Evolutionary conservation across 2,329 filamentous ascomycete species (phyloP).

Genomic region (Epichloe elymi): DNA sequence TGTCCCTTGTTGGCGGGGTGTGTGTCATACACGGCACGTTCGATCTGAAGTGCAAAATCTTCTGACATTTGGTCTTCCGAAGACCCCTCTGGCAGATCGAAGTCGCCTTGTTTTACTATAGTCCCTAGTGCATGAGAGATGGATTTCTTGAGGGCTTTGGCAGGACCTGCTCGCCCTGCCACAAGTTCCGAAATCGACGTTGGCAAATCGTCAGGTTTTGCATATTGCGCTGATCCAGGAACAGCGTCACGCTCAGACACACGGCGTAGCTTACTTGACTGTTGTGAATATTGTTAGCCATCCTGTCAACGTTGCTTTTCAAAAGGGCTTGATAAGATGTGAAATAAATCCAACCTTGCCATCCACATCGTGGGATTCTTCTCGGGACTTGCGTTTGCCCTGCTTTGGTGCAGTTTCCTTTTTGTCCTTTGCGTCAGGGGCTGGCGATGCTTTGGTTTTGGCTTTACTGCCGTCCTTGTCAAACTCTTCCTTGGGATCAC

Average conservation of each 20-base stretch:
- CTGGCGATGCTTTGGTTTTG: constrained; percentile 27
- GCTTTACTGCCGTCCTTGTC: constrained; percentile 26
- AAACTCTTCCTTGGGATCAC: constrained; percentile 50
- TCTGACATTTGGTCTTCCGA: constrained; percentile 53
- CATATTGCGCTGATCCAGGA: constrained; percentile 26
- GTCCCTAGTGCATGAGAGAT: constrained; percentile 52
- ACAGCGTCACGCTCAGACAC: constrained; percentile 35
- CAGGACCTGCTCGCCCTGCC: constrained; percentile 52
- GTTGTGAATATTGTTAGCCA: not conserved
- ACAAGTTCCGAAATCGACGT: constrained; percentile 42
- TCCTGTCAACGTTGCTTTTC: not conserved
- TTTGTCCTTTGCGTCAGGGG: constrained; percentile 33
- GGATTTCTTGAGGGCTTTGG: constrained; percentile 56
- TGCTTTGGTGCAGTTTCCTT: constrained; percentile 30
- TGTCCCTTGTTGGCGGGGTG: constrained; percentile 33
- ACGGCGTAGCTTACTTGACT: constrained; percentile 38
- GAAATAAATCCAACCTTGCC: constrained; percentile 28
- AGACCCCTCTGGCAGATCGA: constrained; percentile 48
- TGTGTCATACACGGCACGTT: constrained; percentile 52
- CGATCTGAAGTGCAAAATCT: constrained; percentile 63
- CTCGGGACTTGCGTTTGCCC: constrained; percentile 44
- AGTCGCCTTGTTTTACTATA: constrained; percentile 52
- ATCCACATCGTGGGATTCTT: constrained; percentile 41
- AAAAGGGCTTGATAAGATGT: not conserved
- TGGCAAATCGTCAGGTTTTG: constrained; percentile 37